Conservation (phyloP, 73 alveolate species). For the Breviolum minutum region DNA sequence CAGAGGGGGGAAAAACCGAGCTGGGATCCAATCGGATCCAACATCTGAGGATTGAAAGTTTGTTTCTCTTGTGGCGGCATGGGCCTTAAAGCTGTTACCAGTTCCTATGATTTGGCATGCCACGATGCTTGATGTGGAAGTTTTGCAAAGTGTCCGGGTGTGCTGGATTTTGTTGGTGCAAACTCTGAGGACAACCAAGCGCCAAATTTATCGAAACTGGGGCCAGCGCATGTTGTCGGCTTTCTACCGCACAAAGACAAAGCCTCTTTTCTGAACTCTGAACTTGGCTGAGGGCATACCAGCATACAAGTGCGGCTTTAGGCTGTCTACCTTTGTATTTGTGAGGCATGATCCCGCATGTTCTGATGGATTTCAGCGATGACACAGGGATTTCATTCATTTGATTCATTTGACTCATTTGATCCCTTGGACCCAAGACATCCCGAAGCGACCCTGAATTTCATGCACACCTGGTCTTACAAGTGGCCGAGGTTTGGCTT, state of each 20-base stretch:
- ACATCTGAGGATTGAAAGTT: slow-evolving; percentile 30
- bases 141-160: neutral
- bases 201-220: slow-evolving; percentile 78
- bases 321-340: neutral
- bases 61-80: slow-evolving; percentile 59
- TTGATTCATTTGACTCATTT: neutral
- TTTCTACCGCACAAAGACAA: slow-evolving; percentile 78
- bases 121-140: neutral
- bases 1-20: neutral
- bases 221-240: slow-evolving; percentile 93
- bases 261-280: neutral
- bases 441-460: neutral
- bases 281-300: neutral
- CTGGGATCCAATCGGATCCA: neutral
- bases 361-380: no score
- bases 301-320: neutral
- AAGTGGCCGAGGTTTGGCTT: slow-evolving; percentile 59
- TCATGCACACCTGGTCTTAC: neutral
- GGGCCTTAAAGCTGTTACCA: neutral
- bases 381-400: no score
- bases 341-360: neutral
- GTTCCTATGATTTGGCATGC: no score
- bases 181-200: slow-evolving; percentile 36
- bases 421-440: neutral
- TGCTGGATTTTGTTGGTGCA: neutral